These are phyloP conservation scores for Scalesia atractyloides DNA, from an alignment of 129 eudicot genomes.

Conservation along the genomic window DNA sequence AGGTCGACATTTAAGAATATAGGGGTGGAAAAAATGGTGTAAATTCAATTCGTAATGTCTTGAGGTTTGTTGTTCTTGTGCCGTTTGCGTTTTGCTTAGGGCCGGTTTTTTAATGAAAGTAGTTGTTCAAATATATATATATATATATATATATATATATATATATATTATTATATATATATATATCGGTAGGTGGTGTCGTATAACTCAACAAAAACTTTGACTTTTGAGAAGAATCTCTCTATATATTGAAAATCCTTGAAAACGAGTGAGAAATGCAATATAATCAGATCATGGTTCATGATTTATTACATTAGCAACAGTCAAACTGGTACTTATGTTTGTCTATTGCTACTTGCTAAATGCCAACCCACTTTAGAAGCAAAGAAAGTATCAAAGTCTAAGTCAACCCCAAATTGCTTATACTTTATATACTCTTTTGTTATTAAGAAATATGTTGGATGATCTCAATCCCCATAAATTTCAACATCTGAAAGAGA, in stretches of 20 bases:
- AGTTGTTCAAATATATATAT: no score
- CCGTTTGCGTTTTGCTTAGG: no score
- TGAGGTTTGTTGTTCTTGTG: no score
- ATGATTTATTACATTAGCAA: not conserved
- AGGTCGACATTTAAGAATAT: no score
- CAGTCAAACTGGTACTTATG: not conserved
- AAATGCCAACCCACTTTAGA: slow-evolving; percentile 7
- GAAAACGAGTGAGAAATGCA: not conserved
- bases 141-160: no score
- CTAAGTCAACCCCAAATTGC: slow-evolving; percentile 28
- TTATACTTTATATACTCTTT: not conserved
- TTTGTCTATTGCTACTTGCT: not conserved
- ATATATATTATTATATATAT: no score
- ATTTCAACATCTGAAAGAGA: not conserved
- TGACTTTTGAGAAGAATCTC: slow-evolving; percentile 20
- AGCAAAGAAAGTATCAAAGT: slow-evolving; percentile 2
- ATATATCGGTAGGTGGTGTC: slow-evolving; percentile 12
- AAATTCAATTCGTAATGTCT: no score
- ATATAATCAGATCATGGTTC: not conserved
- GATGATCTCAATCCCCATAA: not conserved
- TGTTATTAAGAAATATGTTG: not conserved
- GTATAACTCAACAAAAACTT: not conserved
- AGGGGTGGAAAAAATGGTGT: no score
- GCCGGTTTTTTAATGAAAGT: no score
- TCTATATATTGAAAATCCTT: not conserved